A percentile compares a stretch with the other conserved stretches of the same genome.
These are phyloP conservation scores for Noccaea bulbosa DNA, from an alignment of 345 rosid species.

Conservation along the genomic window DNA sequence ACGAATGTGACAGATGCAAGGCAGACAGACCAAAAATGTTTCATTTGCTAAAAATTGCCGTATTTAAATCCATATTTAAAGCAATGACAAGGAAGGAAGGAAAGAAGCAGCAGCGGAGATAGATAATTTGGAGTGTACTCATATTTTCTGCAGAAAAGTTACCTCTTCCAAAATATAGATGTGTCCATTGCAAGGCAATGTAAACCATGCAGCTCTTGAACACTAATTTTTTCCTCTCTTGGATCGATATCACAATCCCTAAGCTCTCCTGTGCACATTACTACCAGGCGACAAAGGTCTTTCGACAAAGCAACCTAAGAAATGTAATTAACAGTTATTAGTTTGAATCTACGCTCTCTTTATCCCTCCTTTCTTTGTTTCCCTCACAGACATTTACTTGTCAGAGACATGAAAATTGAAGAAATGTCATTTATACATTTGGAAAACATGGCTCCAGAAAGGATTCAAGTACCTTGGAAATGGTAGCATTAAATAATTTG, in stretches of 20 bases:
- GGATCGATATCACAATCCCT: conserved; percentile 50
- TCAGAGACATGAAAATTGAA: background rate
- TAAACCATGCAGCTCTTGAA: conserved; percentile 57
- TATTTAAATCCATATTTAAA: background rate
- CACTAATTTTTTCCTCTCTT: conserved; percentile 40
- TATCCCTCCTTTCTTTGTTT: conserved; percentile 18
- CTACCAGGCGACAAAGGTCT: conserved; percentile 79
- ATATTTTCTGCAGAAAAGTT: conserved; percentile 37
- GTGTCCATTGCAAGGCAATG: conserved; percentile 78
- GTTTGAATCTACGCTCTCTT: conserved; percentile 14
- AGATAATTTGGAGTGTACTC: conserved; percentile 15
- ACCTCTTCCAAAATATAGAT: conserved; percentile 87
- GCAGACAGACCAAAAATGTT: conserved; percentile 7
- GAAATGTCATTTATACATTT: conserved; percentile 6
- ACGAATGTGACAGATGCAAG: background rate
- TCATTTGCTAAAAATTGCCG: background rate
- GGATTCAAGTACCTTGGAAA: conserved; percentile 57
- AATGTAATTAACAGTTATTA: conserved; percentile 26
- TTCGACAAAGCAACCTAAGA: conserved; percentile 84
- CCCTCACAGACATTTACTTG: conserved; percentile 3
- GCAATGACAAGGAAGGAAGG: background rate
- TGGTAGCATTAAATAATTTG: conserved; percentile 60
- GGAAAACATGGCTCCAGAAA: conserved; percentile 22
- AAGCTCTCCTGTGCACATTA: conserved; percentile 83
- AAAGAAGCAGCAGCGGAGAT: conserved; percentile 22